Percentiles rank a stretch among this genome's conserved stretches.
phyloP scores from a whole-genome alignment of 352 stramenopile genomes.

The Globisporangium cederbergense region DNA sequence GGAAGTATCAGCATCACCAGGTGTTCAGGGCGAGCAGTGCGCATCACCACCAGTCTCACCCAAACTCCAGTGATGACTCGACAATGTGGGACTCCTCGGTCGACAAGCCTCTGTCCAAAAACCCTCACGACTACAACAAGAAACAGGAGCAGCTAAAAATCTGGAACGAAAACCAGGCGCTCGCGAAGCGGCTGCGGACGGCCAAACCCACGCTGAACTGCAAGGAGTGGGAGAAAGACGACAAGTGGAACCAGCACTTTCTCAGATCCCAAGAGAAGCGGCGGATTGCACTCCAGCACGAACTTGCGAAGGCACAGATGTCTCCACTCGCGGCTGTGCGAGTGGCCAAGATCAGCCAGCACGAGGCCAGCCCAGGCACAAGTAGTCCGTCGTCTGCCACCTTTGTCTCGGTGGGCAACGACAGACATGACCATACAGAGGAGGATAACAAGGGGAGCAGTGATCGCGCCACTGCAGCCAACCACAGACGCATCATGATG shows the following conservation, averaged over 20 bases:
- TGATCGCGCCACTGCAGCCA: conserved; percentile 33
- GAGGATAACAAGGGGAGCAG: conserved; percentile 9
- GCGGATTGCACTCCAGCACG: conserved; percentile 46
- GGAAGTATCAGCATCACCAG: conserved; percentile 3
- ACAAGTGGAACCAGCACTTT: conserved; percentile 70
- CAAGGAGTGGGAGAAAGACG: conserved; percentile 72
- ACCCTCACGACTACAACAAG: conserved; percentile 52
- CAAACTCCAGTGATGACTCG: conserved; percentile 15
- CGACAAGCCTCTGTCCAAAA: neutral
- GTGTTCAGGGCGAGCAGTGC: neutral
- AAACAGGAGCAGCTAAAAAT: conserved; percentile 71
- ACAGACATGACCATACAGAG: neutral
- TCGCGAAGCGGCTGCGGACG: conserved; percentile 59
- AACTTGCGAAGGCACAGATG: conserved; percentile 41
- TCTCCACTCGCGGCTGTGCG: conserved; percentile 36
- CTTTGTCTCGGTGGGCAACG: neutral
- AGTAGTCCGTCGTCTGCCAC: conserved; percentile 5
- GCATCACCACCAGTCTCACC: neutral
- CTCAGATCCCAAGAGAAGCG: conserved; percentile 54
- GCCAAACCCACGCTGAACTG: conserved; percentile 62
- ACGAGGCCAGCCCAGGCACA: conserved; percentile 11
- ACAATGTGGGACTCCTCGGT: neutral
- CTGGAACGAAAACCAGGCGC: conserved; percentile 67
- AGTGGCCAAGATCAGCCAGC: conserved; percentile 24
- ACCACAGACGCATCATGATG: conserved; percentile 56